Base-by-base conservation (phyloP, 2,329 filamentous ascomycete genomes). In the Dactylellina sp. region DNA sequence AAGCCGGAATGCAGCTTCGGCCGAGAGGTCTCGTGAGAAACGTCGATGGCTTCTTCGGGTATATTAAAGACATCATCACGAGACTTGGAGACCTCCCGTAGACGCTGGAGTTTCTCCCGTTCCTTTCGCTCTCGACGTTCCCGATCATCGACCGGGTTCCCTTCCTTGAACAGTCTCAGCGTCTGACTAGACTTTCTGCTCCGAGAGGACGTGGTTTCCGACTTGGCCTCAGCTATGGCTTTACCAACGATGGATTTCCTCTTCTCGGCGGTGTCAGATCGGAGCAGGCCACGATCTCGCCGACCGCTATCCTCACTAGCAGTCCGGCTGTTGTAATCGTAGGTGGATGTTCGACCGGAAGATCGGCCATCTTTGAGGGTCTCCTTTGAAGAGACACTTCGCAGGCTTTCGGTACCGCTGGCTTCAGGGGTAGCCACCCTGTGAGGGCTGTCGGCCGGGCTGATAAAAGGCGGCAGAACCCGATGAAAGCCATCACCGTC, bases 101-200 rank as follows among this genome's bases (percentile, higher is more conserved):
- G 25, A 25, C 71, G 71, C 37, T 75, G 71, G 16, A 75, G 60
- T 47, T 89, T 86, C 60, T 88, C 85, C 1, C 87, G 86, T 16
- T 89, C 81, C 42, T 77, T 71, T 56, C 76, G 77, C 46, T 78
- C 77, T 42, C 75, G 71, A 6, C 75, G 74, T 40, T 78, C 77
- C 22, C 71, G 62, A 24, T 78, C 77, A 64, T 78, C 76, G 39
- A 65, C 75, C 32, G 77, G 75, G 28, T 77, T 77, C 35, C 87
- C 88, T 79, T 89, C 87, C 75, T 87, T 88, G 82, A 90, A 90
- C 77, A 89, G 88, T 1, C 88, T 84, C 68, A 90, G 81, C 76
- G 87, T 89, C 79, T 89, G 88, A 77, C 87, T 89, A 40, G 88
- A 86, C 80, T 89, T 90, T 76, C 88, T 86, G 78, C 88, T 91